These are phyloP conservation scores for Picochlorum sp. DNA, from an alignment of 139 green algal genomes.

Conservation along the genomic window DNA sequence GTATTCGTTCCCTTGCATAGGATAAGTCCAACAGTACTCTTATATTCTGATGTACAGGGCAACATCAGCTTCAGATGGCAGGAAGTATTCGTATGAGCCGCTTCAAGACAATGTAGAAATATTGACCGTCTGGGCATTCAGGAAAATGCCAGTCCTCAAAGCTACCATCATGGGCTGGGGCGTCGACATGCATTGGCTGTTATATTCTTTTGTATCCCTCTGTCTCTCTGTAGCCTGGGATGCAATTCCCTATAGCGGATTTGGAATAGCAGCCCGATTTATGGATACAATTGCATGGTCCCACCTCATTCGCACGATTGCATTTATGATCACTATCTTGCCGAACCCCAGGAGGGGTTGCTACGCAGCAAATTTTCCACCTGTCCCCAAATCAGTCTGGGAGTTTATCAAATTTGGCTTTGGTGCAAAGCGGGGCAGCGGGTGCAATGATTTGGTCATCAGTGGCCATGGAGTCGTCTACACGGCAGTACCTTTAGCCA, in stretches of 20 bases:
- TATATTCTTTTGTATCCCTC: slow-evolving; percentile 43
- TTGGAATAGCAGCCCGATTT: slow-evolving; percentile 57
- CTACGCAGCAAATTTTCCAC: slow-evolving; percentile 55
- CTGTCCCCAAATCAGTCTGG: slow-evolving; percentile 30
- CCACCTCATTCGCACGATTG: slow-evolving; percentile 38
- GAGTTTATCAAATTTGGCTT: slow-evolving; percentile 44
- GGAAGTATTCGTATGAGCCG: slow-evolving; percentile 50
- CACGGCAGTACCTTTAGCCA: slow-evolving; percentile 37
- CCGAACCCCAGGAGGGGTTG: slow-evolving; percentile 59
- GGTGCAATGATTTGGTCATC: slow-evolving; percentile 72
- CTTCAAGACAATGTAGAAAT: slow-evolving; percentile 65
- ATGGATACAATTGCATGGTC: slow-evolving; percentile 46
- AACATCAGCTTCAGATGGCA: slow-evolving; percentile 46
- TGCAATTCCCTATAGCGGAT: slow-evolving; percentile 64
- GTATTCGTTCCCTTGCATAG: neutral
- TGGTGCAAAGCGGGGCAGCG: slow-evolving; percentile 40
- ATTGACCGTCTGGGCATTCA: slow-evolving; percentile 14
- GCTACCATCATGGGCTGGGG: slow-evolving; percentile 11
- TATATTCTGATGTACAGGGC: slow-evolving; percentile 23
- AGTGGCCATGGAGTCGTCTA: slow-evolving; percentile 60
- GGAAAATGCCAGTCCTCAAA: slow-evolving; percentile 2
- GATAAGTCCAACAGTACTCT: neutral
- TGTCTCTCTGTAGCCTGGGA: slow-evolving; percentile 51
- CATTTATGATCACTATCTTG: slow-evolving; percentile 74
- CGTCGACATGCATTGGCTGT: slow-evolving; percentile 47